phyloP scores from a whole-genome alignment of 2,329 filamentous ascomycete genomes.

The Neonectria magnoliae region DNA sequence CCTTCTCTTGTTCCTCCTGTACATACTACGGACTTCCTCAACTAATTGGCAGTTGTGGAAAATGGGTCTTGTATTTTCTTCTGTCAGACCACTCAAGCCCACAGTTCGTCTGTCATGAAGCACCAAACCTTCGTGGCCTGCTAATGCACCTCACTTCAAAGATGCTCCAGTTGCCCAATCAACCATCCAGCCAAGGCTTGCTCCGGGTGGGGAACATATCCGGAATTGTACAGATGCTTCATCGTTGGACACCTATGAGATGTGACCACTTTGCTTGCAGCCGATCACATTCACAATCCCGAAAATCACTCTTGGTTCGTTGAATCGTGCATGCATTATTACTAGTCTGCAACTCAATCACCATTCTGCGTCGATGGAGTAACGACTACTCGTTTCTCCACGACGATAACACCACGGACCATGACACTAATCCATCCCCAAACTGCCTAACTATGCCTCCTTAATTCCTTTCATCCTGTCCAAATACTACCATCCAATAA shows the following conservation, averaged over 20 bases:
- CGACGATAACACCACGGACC: neutral
- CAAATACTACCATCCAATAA: constrained; percentile 1
- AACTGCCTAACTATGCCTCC: neutral
- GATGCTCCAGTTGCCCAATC: constrained; percentile 34
- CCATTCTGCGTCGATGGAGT: neutral
- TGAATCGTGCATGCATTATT: constrained; percentile 29
- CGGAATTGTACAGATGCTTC: neutral
- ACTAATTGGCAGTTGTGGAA: neutral
- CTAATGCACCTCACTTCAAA: constrained; percentile 1
- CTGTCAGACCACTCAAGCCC: neutral
- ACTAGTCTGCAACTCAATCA: constrained; percentile 23
- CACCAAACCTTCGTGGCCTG: constrained; percentile 2
- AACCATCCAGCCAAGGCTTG: constrained; percentile 26
- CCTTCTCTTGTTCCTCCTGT: neutral
- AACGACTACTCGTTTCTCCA: neutral
- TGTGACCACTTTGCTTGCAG: neutral
- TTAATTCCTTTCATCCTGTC: neutral
- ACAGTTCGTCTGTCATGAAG: neutral
- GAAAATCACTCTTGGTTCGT: neutral
- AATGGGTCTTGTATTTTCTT: neutral
- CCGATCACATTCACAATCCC: neutral
- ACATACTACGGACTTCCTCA: neutral
- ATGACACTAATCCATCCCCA: constrained; percentile 5
- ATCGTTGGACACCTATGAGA: neutral
- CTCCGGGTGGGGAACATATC: neutral